A percentile compares a stretch with the other conserved stretches of the same genome.
These are phyloP conservation scores for Blastocystis sp. DNA, from an alignment of 352 stramenopile species.

Conservation along the genomic window DNA sequence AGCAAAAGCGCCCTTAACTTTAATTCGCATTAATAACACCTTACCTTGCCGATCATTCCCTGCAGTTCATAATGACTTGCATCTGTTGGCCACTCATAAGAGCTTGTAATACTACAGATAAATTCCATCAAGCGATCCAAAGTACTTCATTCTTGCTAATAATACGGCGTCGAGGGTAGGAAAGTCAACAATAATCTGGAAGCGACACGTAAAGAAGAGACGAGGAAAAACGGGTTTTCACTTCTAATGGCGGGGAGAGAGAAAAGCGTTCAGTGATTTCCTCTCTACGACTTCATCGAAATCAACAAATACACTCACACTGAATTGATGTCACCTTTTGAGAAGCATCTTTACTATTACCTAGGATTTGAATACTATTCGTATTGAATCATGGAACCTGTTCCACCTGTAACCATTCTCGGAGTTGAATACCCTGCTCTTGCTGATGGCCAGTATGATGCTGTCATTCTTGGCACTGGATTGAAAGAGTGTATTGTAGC, in stretches of 20 bases:
- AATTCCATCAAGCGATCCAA: too few species aligned
- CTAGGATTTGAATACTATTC: not conserved
- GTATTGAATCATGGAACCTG: slow-evolving; percentile 12
- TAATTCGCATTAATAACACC: not conserved
- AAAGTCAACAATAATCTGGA: too few species aligned
- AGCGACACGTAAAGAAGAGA: not conserved
- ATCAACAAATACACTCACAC: not conserved
- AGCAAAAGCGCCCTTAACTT: slow-evolving; percentile 40
- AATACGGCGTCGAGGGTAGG: too few species aligned
- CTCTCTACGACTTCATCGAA: not conserved
- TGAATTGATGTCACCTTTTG: not conserved
- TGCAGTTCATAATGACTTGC: not conserved
- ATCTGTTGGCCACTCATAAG: slow-evolving; percentile 14
- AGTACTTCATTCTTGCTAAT: too few species aligned
- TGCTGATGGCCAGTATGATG: slow-evolving; percentile 98
- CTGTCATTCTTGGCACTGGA: slow-evolving; percentile 96
- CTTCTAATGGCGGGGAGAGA: not conserved
- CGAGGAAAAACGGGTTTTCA: not conserved
- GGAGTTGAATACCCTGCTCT: slow-evolving; percentile 76
- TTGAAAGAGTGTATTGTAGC: slow-evolving; percentile 98
- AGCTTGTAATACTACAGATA: not conserved
- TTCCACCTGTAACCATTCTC: slow-evolving; percentile 68
- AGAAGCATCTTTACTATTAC: not conserved
- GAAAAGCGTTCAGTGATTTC: not conserved
- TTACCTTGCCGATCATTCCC: slow-evolving; percentile 36